Percentiles rank a stretch among this genome's conserved stretches.
phyloP scores from a whole-genome alignment of 352 stramenopile species.

The Pythium dissimile region DNA sequence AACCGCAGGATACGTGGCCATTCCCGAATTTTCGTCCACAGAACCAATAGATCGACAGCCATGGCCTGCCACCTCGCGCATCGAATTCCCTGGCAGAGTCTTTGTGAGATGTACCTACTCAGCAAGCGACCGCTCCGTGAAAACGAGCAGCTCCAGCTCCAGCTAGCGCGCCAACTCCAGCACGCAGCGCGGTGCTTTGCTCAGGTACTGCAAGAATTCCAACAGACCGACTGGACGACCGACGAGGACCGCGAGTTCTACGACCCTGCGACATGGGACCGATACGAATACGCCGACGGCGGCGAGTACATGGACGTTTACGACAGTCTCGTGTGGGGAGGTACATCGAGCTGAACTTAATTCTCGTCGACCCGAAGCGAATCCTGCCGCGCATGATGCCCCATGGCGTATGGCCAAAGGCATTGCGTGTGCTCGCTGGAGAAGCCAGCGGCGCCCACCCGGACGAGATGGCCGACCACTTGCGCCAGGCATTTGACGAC shows the following conservation, averaged over 20 bases:
- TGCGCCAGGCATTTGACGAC: constrained; percentile 1
- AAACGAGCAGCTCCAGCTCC: background rate
- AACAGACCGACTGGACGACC: background rate
- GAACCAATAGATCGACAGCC: background rate
- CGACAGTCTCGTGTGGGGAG: background rate
- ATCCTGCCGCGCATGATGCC: constrained; percentile 1
- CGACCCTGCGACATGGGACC: background rate
- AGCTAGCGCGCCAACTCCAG: background rate
- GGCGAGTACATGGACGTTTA: constrained; percentile 1
- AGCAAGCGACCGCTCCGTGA: background rate
- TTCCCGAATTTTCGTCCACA: background rate
- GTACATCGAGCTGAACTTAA: constrained; percentile 18
- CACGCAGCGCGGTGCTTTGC: background rate
- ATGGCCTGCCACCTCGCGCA: constrained; percentile 1
- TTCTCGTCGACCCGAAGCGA: constrained; percentile 3
- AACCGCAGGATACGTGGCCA: background rate
- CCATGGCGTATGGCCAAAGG: background rate
- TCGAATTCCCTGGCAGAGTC: background rate
- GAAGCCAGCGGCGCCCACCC: constrained; percentile 4
- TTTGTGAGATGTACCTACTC: background rate
- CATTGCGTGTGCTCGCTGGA: background rate
- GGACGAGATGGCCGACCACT: constrained; percentile 1
- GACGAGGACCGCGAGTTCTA: background rate
- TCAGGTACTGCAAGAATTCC: background rate
- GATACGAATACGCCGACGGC: background rate